Percentiles rank a stretch among this genome's conserved stretches.
These are phyloP conservation scores for Xylaria sp. DNA, from an alignment of 495 filamentous ascomycete species.

Conservation along the genomic window DNA sequence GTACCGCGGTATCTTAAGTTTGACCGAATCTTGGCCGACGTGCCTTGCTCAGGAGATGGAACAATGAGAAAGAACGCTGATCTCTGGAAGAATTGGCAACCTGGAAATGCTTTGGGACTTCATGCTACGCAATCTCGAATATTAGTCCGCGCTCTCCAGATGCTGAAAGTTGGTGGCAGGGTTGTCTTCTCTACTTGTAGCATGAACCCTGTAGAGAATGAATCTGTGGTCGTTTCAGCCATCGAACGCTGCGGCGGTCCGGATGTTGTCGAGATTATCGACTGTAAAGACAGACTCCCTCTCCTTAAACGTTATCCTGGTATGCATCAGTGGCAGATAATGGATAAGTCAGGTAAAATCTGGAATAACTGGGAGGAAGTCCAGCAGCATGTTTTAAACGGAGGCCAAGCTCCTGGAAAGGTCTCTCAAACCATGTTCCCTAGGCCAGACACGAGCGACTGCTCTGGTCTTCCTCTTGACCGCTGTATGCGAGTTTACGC, in stretches of 20 bases:
- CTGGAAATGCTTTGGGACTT: constrained; percentile 81
- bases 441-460: constrained; percentile 59
- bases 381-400: constrained; percentile 63
- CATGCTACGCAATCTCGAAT: constrained; percentile 87
- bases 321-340: constrained; percentile 80
- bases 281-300: constrained; percentile 78
- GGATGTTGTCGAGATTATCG: constrained; percentile 80
- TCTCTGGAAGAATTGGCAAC: constrained; percentile 94
- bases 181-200: constrained; percentile 98
- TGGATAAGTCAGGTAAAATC: constrained; percentile 78
- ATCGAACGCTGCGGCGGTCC: constrained; percentile 90
- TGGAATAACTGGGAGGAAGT: constrained; percentile 83
- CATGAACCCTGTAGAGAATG: constrained; percentile 97
- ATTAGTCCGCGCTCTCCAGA: constrained; percentile 89
- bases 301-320: constrained; percentile 77
- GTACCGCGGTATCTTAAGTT: constrained; percentile 87
- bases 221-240: constrained; percentile 82
- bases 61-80: constrained; percentile 89
- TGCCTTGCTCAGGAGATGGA: constrained; percentile 95
- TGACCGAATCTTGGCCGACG: constrained; percentile 94
- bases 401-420: constrained; percentile 63
- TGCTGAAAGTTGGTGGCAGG: constrained; percentile 92
- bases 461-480: constrained; percentile 74
- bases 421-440: constrained; percentile 86
- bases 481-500: constrained; percentile 92